phyloP scores from a whole-genome alignment of 2,329 filamentous ascomycete genomes.

The Acephala macrosclerotiorum region DNA sequence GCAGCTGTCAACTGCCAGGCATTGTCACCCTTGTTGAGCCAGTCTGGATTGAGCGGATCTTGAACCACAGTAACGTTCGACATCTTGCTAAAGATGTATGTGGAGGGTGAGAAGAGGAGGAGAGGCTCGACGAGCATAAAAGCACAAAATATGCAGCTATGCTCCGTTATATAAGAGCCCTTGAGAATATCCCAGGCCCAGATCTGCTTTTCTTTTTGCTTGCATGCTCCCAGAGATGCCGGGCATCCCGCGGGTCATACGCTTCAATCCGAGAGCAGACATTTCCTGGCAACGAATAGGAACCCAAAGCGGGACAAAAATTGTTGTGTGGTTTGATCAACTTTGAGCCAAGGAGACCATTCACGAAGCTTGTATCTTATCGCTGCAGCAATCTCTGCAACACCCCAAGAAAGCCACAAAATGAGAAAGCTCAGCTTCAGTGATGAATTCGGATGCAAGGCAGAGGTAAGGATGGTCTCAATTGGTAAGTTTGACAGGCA shows the following conservation, averaged over 20 bases:
- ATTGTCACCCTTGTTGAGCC: slow-evolving; percentile 56
- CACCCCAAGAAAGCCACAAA: neutral
- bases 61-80: neutral
- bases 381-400: neutral
- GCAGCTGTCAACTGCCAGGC: slow-evolving; percentile 61
- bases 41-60: slow-evolving; percentile 25
- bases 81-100: slow-evolving; percentile 5
- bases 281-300: neutral
- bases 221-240: slow-evolving; percentile 9
- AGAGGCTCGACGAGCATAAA: neutral
- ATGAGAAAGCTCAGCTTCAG: slow-evolving; percentile 3
- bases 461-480: neutral
- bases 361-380: neutral
- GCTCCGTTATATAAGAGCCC: slow-evolving; percentile 7
- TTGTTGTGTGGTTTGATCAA: slow-evolving; percentile 1
- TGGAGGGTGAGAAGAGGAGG: neutral
- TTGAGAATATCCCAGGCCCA: neutral
- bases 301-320: neutral
- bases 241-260: slow-evolving; percentile 14
- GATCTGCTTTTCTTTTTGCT: slow-evolving; percentile 13
- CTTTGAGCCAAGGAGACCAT: neutral
- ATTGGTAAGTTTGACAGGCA: neutral
- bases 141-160: neutral
- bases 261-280: slow-evolving; percentile 8
- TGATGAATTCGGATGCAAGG: neutral